Evolutionary conservation across 129 eudicot genomes (phyloP).

Genomic region (Ambrosia trifida): DNA sequence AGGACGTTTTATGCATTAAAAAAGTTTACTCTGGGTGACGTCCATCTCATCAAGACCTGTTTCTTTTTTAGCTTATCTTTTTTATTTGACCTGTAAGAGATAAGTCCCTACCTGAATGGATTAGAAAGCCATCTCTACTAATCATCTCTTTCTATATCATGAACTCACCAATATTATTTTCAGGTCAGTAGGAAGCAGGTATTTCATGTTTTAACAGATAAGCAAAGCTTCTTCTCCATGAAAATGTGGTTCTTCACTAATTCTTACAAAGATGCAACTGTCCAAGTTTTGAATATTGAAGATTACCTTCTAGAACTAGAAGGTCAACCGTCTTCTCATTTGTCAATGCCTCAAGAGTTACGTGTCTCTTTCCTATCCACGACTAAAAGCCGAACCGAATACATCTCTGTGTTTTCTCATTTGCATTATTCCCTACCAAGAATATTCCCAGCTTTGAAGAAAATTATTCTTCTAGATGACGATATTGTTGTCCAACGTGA

Average conservation of each 20-base stretch:
- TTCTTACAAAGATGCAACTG: slow-evolving; percentile 65
- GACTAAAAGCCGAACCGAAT: slow-evolving; percentile 51
- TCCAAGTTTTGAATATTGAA: slow-evolving; percentile 84
- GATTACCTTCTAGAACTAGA: slow-evolving; percentile 46
- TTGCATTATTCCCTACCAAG: slow-evolving; percentile 75
- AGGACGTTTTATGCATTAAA: not conserved
- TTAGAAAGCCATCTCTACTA: slow-evolving; percentile 4
- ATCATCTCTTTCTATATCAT: slow-evolving; percentile 10
- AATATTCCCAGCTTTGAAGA: slow-evolving; percentile 61
- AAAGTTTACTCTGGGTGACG: not conserved
- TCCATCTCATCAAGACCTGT: not conserved
- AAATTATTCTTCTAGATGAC: slow-evolving; percentile 82
- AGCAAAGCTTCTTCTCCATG: slow-evolving; percentile 85
- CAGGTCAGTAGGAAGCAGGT: slow-evolving; percentile 83
- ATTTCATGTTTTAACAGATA: slow-evolving; percentile 88
- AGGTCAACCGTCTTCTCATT: slow-evolving; percentile 33
- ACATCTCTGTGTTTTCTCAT: slow-evolving; percentile 77
- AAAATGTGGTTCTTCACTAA: slow-evolving; percentile 79
- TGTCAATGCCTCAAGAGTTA: slow-evolving; percentile 76
- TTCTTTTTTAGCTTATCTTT: not conserved
- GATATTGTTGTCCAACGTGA: slow-evolving; percentile 84
- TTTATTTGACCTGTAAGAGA: not conserved
- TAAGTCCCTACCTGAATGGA: not conserved
- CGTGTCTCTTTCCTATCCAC: slow-evolving; percentile 73
- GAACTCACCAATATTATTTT: slow-evolving; percentile 29